Conservation (phyloP, 129 eudicot species). For the Apium graveolens region DNA sequence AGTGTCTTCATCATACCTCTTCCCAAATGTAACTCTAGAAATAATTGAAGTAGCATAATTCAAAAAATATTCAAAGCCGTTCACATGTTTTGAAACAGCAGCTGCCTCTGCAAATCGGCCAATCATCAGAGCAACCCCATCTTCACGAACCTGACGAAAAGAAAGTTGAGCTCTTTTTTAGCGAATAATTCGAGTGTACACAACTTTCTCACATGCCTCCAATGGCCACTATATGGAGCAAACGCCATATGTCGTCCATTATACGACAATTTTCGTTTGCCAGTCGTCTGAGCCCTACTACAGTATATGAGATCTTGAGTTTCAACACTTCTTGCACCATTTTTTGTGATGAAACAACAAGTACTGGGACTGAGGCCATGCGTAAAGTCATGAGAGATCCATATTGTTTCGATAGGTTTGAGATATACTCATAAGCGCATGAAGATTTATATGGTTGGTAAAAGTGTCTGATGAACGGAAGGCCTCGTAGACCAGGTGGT, state of each 20-base stretch:
- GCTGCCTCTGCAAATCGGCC: not conserved
- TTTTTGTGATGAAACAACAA: not conserved
- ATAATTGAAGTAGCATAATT: not conserved
- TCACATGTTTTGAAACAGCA: not conserved
- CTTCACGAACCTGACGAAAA: not conserved
- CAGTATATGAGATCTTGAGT: not conserved
- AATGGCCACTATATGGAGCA: not conserved
- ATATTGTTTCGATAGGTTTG: not conserved
- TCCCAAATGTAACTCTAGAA: not conserved
- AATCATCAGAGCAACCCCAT: not conserved
- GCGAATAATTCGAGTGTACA: not conserved
- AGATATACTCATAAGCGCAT: not conserved
- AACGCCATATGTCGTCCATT: not conserved
- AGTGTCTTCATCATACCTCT: not conserved
- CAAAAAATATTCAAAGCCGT: not conserved
- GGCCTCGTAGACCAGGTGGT: not conserved
- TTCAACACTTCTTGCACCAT: not conserved
- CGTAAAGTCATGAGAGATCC: not conserved
- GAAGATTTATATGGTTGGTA: not conserved
- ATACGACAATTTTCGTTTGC: not conserved
- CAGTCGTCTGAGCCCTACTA: not conserved
- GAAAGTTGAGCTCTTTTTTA: not conserved
- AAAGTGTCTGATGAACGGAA: not conserved
- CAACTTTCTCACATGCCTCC: not conserved
- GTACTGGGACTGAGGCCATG: not conserved